These are phyloP conservation scores for Hypoxylon fuscum DNA, from an alignment of 495 filamentous ascomycete species.

Conservation along the genomic window DNA sequence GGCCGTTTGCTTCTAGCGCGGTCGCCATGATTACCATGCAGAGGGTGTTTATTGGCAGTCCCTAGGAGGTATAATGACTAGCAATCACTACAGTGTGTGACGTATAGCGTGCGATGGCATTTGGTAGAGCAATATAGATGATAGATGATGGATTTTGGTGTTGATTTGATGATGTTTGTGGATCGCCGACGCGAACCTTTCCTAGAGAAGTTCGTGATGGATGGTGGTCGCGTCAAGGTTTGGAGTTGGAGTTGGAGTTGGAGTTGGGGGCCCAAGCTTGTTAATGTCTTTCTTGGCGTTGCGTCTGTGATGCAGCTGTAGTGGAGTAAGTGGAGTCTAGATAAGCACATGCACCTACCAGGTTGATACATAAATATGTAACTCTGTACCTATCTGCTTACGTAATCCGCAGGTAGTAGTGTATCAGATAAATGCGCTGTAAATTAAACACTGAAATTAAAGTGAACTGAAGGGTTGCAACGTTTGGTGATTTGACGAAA, in stretches of 20 bases:
- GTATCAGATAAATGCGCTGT: too few species aligned
- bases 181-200: not conserved
- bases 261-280: not conserved
- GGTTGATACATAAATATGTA: too few species aligned
- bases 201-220: not conserved
- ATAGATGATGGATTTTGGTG: not conserved
- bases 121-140: not conserved
- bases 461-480: too few species aligned
- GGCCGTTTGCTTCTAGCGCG: conserved; percentile 36
- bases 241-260: too few species aligned
- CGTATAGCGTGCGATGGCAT: not conserved
- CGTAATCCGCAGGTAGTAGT: too few species aligned
- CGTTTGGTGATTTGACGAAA: too few species aligned
- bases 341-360: too few species aligned
- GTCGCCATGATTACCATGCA: conserved; percentile 31
- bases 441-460: too few species aligned
- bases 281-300: too few species aligned
- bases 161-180: not conserved
- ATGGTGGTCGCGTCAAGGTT: not conserved
- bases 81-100: not conserved
- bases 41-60: not conserved
- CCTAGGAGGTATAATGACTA: not conserved
- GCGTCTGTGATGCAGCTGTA: too few species aligned
- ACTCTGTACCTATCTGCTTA: too few species aligned
- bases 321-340: too few species aligned